These are phyloP conservation scores for Sporodiniella umbellata DNA, from an alignment of 371 early-diverging fungal genomes.

Conservation along the genomic window DNA sequence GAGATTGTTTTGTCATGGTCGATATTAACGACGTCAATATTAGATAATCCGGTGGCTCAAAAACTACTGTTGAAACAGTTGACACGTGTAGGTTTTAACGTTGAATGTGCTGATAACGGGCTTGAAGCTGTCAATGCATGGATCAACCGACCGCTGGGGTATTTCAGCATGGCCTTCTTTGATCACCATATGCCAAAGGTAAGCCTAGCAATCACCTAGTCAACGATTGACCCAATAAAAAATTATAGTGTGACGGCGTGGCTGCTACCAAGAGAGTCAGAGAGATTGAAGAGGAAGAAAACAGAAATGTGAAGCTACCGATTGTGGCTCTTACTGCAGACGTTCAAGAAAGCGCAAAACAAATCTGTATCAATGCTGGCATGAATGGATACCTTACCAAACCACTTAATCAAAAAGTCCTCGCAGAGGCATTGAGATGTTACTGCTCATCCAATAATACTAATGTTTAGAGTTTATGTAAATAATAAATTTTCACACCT, in stretches of 20 bases:
- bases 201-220: too few species aligned
- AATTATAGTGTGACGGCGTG: constrained; percentile 41
- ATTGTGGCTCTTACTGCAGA: constrained; percentile 45
- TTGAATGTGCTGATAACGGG: constrained; percentile 44
- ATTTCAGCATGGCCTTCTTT: constrained; percentile 40
- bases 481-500: not conserved
- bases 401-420: constrained; percentile 34
- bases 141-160: constrained; percentile 26
- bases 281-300: constrained; percentile 24
- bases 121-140: constrained; percentile 40
- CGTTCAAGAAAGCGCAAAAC: constrained; percentile 46
- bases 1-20: not conserved
- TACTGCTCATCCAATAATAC: constrained; percentile 11
- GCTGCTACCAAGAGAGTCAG: constrained; percentile 40
- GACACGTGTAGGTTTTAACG: constrained; percentile 37
- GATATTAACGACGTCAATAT: not conserved
- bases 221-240: too few species aligned
- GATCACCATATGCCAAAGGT: constrained; percentile 53
- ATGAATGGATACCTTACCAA: constrained; percentile 47
- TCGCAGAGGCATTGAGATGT: constrained; percentile 25
- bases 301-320: constrained; percentile 16
- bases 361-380: constrained; percentile 46
- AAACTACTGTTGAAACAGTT: constrained; percentile 41
- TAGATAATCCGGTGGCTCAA: constrained; percentile 49
- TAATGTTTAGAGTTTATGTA: not conserved